Percentiles rank a stretch among this genome's conserved stretches.
Conservation (phyloP, 805 yeast genomes). For the Candida morakotiae region DNA sequence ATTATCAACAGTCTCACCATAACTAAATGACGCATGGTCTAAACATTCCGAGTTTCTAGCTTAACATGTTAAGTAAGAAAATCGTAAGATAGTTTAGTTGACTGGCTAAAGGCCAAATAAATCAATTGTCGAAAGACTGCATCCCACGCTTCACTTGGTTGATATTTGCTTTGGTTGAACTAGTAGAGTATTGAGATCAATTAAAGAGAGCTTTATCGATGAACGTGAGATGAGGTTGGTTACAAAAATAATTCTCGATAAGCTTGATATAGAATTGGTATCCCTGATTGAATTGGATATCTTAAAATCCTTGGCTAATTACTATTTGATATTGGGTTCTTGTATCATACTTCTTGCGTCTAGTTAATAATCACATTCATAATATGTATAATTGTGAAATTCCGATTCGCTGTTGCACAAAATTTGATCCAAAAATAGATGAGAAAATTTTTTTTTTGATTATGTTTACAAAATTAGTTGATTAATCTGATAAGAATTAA, state of each 20-base stretch:
- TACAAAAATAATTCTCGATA: not conserved
- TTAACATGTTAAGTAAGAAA: too few relatives aligned
- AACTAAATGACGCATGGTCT: too few relatives aligned
- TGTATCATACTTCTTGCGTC: too few relatives aligned
- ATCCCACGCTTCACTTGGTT: too few relatives aligned
- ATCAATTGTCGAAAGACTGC: too few relatives aligned
- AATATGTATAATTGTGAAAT: not conserved
- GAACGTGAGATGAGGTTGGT: not conserved
- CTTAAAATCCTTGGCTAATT: not conserved
- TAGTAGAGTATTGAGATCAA: not conserved
- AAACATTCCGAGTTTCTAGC: too few relatives aligned
- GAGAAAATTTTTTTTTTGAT: not conserved
- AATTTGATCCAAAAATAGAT: not conserved
- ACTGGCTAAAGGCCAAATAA: too few relatives aligned
- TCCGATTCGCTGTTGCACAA: slow-evolving; percentile 7
- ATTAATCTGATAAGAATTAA: slow-evolving; percentile 3
- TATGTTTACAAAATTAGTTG: not conserved
- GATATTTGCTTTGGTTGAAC: not conserved
- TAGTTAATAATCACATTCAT: too few relatives aligned
- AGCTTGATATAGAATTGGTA: not conserved
- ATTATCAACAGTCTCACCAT: too few relatives aligned
- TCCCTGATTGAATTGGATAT: not conserved
- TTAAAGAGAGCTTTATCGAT: not conserved
- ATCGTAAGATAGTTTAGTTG: too few relatives aligned
- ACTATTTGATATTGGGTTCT: not conserved